Conservation (phyloP, 2,329 filamentous ascomycete species). For the Raffaelea arxii region DNA sequence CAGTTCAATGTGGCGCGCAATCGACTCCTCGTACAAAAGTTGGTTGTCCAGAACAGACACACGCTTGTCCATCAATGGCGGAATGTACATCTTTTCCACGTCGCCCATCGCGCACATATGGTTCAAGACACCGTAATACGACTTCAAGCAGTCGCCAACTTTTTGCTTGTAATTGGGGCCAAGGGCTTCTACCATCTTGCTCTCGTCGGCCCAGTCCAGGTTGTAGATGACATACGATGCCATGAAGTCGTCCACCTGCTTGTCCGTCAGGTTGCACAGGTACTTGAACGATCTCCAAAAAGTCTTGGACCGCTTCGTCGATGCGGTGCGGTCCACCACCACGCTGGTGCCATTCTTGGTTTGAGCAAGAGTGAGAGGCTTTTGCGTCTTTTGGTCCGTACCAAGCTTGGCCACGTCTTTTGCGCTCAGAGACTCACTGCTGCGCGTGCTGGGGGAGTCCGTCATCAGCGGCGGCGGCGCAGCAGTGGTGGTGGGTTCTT, state of each 20-base stretch:
- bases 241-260: conserved; percentile 46
- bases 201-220: conserved; percentile 42
- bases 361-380: conserved; percentile 4
- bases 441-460: conserved; percentile 19
- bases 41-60: conserved; percentile 41
- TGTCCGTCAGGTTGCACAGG: conserved; percentile 35
- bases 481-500: neutral
- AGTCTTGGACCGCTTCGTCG: conserved; percentile 37
- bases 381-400: conserved; percentile 8
- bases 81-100: conserved; percentile 51
- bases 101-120: conserved; percentile 44
- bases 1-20: conserved; percentile 35
- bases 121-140: conserved; percentile 45
- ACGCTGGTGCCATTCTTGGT: conserved; percentile 6
- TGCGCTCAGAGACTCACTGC: conserved; percentile 22
- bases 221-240: conserved; percentile 47
- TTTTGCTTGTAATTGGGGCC: conserved; percentile 39
- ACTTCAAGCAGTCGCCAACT: conserved; percentile 39
- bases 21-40: conserved; percentile 40
- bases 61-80: conserved; percentile 40
- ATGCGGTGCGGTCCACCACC: conserved; percentile 31
- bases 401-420: conserved; percentile 15
- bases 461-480: neutral
- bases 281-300: conserved; percentile 41
- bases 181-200: conserved; percentile 34